Evolutionary conservation across 768 basidiomycete species (phyloP), one percentile per base, ranked within the genome.

Genomic region (Gloeophyllum trabeum): DNA sequence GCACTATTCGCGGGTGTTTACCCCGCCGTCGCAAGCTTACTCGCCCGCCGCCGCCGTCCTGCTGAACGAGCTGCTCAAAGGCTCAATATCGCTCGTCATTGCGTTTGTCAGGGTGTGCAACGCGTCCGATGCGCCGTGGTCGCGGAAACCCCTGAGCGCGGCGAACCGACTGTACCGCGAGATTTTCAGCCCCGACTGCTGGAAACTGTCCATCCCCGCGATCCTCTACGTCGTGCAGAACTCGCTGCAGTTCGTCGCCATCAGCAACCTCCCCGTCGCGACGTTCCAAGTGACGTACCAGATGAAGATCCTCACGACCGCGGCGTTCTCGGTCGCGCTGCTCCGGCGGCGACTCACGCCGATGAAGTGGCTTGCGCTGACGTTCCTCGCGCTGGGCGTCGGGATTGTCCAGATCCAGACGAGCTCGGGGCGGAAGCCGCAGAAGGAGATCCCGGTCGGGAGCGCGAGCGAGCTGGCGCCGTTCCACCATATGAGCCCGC

Each of bases 281-380:
- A 90, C 94, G 2, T 99, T 97, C 66, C 94, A 98, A 59, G 91
- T 97, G 48, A 88, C 87, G 6, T 94, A 97, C 59, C 92, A 97
- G 63, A 93, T 97, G 92, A 97, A 97, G 62, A 97, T 97, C 57
- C 73, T 97, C 43, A 97, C 92, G 39, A 97, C 92, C 13, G 93
- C 91, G 18, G 89, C 84, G 40, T 93, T 93, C 60, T 89, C 87
- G 35, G 90, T 94, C 42, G 61, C 76, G 2, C 71, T 97, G 46
- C 75, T 94, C 13, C 79, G 90, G 32, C 86, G 71, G 55, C 75
- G 71, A 52, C 67, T 98, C 30, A 70, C 71, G 23, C 61, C 71
- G 0, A 70, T 70, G 2, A 92, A 97, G 57, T 98, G 96, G 94
- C 59, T 89, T 16, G 76, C 90, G 0, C 66, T 98, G 6, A 71